Base-by-base conservation (phyloP, 1,139 yeast species). In the Saccharomycopsis hybrid region DNA sequence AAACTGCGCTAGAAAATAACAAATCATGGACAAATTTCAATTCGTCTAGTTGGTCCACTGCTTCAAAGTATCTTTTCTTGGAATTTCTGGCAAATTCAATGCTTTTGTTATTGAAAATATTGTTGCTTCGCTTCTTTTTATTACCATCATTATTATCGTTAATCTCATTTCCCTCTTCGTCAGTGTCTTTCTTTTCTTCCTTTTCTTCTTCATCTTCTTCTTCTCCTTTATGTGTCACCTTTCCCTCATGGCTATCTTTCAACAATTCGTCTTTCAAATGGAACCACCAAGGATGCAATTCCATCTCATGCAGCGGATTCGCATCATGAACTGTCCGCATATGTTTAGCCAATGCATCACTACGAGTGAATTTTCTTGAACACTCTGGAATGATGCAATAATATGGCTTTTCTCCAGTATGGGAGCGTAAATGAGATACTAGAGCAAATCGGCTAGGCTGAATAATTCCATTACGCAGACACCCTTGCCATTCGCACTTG, bases 361-460 rank as follows among this genome's bases (percentile, higher is more conserved):
- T 70, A 51, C 82, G 63, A 0, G 78, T 72, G 59, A 82, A 82
- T 48, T 73, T 74, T 54, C 78, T 73, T 52, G 75, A 77, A 64
- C 92, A 85, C 58, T 82, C 88, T 1, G 88, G 88, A 11, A 82
- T 70, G 0, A 80, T 73, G 60, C 94, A 85, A 56, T 73, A 78
- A 59, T 78, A 81, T 33, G 86, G 86, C 57, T 75, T 74, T 58
- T 81, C 86, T 0, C 85, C 82, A 0, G 86, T 78, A 60, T 83
- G 90, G 2, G 78, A 71, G 48, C 87, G 64, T 58, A 82, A 69
- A 60, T 83, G 90, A 0, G 83, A 71, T 1, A 80, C 71, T 35
- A 83, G 69, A 1, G 83, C 83, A 63, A 77, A 75, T 51, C 82
- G 62, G 5, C 82, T 74, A 3, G 83, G 79, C 59, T 80, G 85